These are phyloP conservation scores for Debaryomyces robertsiae DNA, from an alignment of 1,139 yeast genomes.

Conservation along the genomic window DNA sequence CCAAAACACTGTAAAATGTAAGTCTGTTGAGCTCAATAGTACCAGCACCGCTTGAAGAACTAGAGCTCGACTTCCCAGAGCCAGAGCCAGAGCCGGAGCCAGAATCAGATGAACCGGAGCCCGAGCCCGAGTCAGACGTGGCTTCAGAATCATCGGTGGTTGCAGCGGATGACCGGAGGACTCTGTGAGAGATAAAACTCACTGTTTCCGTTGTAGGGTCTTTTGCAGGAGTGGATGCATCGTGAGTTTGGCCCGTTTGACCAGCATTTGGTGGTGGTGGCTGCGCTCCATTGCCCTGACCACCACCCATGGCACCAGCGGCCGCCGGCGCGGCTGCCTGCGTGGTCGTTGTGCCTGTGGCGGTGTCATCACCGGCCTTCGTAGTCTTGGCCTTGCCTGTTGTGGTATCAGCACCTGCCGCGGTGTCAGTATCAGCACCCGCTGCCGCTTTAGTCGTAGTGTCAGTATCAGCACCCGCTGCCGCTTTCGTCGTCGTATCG, in stretches of 20 bases:
- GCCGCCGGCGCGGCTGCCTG: slow-evolving; percentile 14
- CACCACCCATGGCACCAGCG: slow-evolving; percentile 15
- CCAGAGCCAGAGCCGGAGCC: slow-evolving; percentile 14
- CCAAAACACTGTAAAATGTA: slow-evolving; percentile 3
- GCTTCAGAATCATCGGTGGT: slow-evolving; percentile 5
- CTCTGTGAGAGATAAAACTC: slow-evolving; percentile 13
- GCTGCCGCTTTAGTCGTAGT: slow-evolving; percentile 10
- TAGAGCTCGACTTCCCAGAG: slow-evolving; percentile 4
- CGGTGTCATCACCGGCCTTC: slow-evolving; percentile 14
- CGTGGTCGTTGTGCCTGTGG: slow-evolving; percentile 4
- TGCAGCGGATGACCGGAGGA: slow-evolving; percentile 13
- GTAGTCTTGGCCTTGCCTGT: slow-evolving; percentile 16
- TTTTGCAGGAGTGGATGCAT: slow-evolving; percentile 10
- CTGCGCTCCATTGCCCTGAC: slow-evolving; percentile 5
- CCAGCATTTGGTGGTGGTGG: slow-evolving; percentile 11
- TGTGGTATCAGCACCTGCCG: slow-evolving; percentile 14
- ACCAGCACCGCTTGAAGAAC: slow-evolving; percentile 5
- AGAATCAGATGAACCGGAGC: slow-evolving; percentile 10
- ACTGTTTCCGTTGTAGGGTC: slow-evolving; percentile 15
- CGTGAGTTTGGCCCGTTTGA: background rate
- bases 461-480: slow-evolving; percentile 12
- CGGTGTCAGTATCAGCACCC: slow-evolving; percentile 2
- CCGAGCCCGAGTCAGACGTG: slow-evolving; percentile 4
- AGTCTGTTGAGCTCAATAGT: slow-evolving; percentile 7
- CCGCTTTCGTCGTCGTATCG: slow-evolving; percentile 14